Conservation (phyloP, 805 yeast species). For the Kluyveromyces siamensis region DNA sequence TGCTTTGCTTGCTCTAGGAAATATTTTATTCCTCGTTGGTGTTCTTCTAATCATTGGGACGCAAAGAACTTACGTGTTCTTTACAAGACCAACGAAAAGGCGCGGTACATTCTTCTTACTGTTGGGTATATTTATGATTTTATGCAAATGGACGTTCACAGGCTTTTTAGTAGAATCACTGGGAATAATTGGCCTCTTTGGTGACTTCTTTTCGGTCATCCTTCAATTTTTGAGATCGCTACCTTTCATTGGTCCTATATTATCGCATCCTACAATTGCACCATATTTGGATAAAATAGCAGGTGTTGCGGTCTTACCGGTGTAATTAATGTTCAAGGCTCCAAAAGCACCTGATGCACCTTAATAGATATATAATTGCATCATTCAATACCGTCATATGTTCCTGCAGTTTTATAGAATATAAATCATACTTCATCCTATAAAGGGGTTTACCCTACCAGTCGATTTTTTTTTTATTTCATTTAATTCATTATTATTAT, state of each 20-base stretch:
- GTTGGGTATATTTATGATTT: constrained; percentile 66
- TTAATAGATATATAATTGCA: neutral
- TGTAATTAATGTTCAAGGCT: constrained; percentile 24
- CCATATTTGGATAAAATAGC: constrained; percentile 62
- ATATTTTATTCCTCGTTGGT: constrained; percentile 71
- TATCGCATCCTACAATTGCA: constrained; percentile 74
- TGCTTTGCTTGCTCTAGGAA: constrained; percentile 83
- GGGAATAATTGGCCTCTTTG: constrained; percentile 88
- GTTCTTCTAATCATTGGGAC: constrained; percentile 80
- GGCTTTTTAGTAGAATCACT: constrained; percentile 81
- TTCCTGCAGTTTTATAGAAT: no score
- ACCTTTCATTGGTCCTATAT: constrained; percentile 79
- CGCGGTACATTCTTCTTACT: constrained; percentile 79
- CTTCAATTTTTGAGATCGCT: constrained; percentile 78
- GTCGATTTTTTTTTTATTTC: neutral
- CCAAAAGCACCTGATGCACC: neutral
- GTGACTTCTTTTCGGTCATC: constrained; percentile 86
- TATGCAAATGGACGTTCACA: constrained; percentile 65
- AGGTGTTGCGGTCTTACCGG: constrained; percentile 60
- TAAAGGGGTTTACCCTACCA: neutral
- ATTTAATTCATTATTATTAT: no score
- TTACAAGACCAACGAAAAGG: constrained; percentile 77
- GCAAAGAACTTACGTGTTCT: constrained; percentile 70
- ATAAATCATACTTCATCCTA: no score
- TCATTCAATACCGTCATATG: no score